Base-by-base conservation (phyloP, 1,284 basidiomycete genomes). In the Leccinum ponderosum region DNA sequence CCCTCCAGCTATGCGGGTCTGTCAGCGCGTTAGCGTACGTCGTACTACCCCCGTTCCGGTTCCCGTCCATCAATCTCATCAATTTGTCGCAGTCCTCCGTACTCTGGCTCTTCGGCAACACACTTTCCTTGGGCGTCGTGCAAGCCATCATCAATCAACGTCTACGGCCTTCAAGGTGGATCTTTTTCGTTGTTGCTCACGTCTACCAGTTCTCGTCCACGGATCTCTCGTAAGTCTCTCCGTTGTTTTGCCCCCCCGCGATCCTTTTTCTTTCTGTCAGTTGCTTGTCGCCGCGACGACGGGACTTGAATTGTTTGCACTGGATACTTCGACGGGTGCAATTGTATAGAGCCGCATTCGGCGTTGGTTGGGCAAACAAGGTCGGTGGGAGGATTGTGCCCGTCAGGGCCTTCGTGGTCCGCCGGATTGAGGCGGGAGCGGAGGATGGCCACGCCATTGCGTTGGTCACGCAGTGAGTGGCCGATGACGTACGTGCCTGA, bases 191-290 rank as follows among this genome's bases (percentile, higher is more conserved):
- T 33, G 31, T 33, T 33, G 11, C 31, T 33, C 31, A 33, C 31
- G 31, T 33, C 31, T 33, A 33, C 31, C 9, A 33, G 31, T 33
- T 33, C 31, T 33, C 31, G 31, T 11, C 31, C 31, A 33, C 31
- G 31, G 31, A 33, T 33, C 31, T 33, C 31, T 33, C 31, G 31
- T 33, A 33, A 33, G 31, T 33, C 31, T 33, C 4, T 33, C 31
- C 31, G 31, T 33, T 33, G 31, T 33, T 33, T 4, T 31, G 11
- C 31, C 31, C 31, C 31, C 25, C 25, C 25, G 91, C 2, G 94
- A 97, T 70, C 77, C 87, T 1, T 97, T 97, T 71, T 95, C 94
- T 0, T 94, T 97, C 75, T 83, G 91, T 53, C 94, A 97, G 73
- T 75, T 98, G 44, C 83, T 96, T 55, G 83, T 97, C 2, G 83